A percentile compares a stretch with the other conserved stretches of the same genome.
These are phyloP conservation scores for Penicillium parvum DNA, from an alignment of 495 filamentous ascomycete genomes.

Conservation along the genomic window DNA sequence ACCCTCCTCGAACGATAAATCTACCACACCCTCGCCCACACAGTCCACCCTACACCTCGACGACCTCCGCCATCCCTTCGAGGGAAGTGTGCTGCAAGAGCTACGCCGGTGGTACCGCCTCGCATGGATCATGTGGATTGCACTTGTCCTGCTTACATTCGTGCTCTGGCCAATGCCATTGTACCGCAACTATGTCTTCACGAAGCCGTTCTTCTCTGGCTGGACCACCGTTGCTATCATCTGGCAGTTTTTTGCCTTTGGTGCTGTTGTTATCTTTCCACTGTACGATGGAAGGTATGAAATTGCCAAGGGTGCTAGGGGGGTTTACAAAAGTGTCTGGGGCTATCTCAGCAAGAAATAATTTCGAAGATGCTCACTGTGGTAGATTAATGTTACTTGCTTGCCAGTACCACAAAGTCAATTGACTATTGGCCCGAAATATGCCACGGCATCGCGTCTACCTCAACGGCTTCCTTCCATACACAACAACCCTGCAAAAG, in stretches of 20 bases:
- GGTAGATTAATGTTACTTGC: too few species aligned
- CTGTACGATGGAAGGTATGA: too few species aligned
- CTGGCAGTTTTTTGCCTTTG: slow-evolving; percentile 45
- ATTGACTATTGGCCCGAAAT: too few species aligned
- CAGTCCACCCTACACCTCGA: slow-evolving; percentile 14
- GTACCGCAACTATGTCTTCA: slow-evolving; percentile 43
- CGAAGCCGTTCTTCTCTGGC: slow-evolving; percentile 40
- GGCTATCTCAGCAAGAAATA: too few species aligned
- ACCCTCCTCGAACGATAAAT: too few species aligned
- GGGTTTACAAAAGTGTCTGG: too few species aligned
- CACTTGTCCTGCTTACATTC: slow-evolving; percentile 37
- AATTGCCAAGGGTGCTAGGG: too few species aligned
- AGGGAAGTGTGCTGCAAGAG: slow-evolving; percentile 26
- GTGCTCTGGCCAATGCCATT: slow-evolving; percentile 42
- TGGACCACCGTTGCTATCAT: slow-evolving; percentile 45
- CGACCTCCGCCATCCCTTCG: slow-evolving; percentile 34
- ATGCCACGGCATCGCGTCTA: too few species aligned
- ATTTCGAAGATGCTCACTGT: too few species aligned
- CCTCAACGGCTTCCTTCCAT: slow-evolving; percentile 14
- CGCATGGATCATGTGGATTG: slow-evolving; percentile 36
- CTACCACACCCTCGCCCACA: too few species aligned
- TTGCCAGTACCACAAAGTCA: too few species aligned
- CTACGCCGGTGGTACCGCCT: slow-evolving; percentile 35
- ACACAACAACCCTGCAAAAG: slow-evolving; percentile 10
- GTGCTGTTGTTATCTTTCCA: too few species aligned